Percentiles rank a stretch among this genome's conserved stretches.
Conservation (phyloP, 176 grass and related monocot species). For the Aegilops longissima region DNA sequence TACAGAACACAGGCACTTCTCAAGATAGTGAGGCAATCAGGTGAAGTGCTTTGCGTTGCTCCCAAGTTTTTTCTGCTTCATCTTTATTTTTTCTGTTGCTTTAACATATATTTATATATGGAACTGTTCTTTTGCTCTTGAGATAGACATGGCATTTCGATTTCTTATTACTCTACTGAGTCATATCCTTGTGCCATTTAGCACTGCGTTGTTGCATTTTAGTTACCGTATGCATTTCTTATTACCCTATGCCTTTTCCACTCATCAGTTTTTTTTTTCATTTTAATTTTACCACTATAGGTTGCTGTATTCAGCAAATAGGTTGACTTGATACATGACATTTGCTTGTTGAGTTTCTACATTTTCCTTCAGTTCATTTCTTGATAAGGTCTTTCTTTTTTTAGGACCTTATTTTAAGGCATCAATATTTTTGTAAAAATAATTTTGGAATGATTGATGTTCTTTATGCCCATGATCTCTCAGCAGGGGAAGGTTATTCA, state of each 20-base stretch:
- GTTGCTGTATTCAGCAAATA: neutral
- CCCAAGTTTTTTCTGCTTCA: conserved; percentile 1
- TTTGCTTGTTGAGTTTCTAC: conserved; percentile 25
- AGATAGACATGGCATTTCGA: neutral
- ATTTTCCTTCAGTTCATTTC: neutral
- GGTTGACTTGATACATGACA: neutral
- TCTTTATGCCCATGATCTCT: neutral
- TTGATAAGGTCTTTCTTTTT: neutral
- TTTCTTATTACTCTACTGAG: neutral
- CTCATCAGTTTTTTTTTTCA: neutral
- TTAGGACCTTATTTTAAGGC: neutral
- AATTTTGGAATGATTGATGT: neutral
- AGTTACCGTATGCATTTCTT: neutral
- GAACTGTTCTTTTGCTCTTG: neutral
- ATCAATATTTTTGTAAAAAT: neutral
- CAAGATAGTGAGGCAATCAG: conserved; percentile 56
- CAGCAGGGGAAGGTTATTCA: neutral
- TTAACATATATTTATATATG: neutral
- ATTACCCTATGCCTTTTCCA: neutral
- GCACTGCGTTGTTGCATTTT: neutral
- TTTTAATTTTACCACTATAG: neutral
- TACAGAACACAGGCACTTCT: conserved; percentile 35
- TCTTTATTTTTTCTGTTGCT: conserved; percentile 28
- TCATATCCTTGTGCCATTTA: neutral
- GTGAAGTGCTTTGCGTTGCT: conserved; percentile 38